Conservation (phyloP, 75 land plant species). For the Pinus albicaulis region DNA sequence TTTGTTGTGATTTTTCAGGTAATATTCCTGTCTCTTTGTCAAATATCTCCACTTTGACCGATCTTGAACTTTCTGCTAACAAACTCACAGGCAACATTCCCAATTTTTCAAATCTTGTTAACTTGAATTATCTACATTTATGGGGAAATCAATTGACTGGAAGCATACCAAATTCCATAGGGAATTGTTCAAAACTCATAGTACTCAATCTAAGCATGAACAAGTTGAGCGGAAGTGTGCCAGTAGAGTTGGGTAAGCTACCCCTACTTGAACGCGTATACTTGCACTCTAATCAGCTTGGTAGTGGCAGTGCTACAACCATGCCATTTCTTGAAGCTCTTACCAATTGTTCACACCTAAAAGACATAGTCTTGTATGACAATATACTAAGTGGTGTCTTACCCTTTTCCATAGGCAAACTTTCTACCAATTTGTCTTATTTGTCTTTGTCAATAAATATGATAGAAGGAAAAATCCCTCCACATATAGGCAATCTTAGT, state of each 20-base stretch:
- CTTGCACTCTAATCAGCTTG: background rate
- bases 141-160: background rate
- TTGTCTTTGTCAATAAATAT: background rate
- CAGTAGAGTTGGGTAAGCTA: background rate
- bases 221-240: background rate
- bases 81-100: background rate
- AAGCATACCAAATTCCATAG: background rate
- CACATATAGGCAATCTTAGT: background rate
- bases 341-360: too few relatives aligned
- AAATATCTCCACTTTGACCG: background rate
- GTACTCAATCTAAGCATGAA: background rate
- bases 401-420: too few relatives aligned
- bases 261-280: background rate
- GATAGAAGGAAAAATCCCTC: background rate
- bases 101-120: background rate
- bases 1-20: too few relatives aligned
- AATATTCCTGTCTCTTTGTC: too few relatives aligned
- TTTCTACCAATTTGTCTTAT: too few relatives aligned
- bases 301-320: background rate
- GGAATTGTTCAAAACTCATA: background rate
- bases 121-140: background rate
- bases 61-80: background rate
- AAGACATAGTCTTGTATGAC: too few relatives aligned
- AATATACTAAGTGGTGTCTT: too few relatives aligned
- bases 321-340: too few relatives aligned